phyloP scores from a whole-genome alignment of 345 rosid genomes.

The Physaria fendleri region DNA sequence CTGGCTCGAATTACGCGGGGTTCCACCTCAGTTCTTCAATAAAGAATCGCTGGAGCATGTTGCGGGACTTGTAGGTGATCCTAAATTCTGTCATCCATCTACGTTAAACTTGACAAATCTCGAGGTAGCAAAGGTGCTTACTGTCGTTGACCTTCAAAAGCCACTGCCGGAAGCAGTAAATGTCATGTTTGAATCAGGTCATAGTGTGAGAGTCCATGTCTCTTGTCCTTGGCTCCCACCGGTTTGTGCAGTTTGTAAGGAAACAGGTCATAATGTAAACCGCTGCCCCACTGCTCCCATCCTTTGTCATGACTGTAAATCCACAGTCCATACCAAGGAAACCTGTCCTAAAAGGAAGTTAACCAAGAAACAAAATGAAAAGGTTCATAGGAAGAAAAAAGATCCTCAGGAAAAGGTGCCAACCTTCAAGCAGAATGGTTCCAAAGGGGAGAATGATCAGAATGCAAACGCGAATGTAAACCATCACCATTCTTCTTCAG shows the following conservation, averaged over 20 bases:
- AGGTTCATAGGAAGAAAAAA: no score
- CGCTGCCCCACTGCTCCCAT: neutral
- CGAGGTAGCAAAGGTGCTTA: neutral
- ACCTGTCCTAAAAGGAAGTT: no score
- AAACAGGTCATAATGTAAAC: accelerated
- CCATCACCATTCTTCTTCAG: no score
- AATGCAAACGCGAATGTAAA: no score
- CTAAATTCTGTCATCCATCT: neutral
- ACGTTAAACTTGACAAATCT: neutral
- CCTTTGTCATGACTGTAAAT: no score
- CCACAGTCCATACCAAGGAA: no score
- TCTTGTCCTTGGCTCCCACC: neutral
- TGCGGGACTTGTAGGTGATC: neutral
- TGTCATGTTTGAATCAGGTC: accelerated
- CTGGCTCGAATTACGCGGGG: neutral
- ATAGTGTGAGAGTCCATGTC: accelerated
- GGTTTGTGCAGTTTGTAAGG: accelerated
- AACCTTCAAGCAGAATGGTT: no score
- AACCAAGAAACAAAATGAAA: no score
- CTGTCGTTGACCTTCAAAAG: neutral
- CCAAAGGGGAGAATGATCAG: no score
- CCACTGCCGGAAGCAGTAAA: neutral
- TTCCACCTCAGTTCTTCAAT: neutral
- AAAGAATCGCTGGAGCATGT: neutral
- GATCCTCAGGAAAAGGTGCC: no score